Percentiles rank a stretch among this genome's conserved stretches.
Evolutionary conservation across 495 filamentous ascomycete species (phyloP).

Genomic region (Neurospora pannonica): DNA sequence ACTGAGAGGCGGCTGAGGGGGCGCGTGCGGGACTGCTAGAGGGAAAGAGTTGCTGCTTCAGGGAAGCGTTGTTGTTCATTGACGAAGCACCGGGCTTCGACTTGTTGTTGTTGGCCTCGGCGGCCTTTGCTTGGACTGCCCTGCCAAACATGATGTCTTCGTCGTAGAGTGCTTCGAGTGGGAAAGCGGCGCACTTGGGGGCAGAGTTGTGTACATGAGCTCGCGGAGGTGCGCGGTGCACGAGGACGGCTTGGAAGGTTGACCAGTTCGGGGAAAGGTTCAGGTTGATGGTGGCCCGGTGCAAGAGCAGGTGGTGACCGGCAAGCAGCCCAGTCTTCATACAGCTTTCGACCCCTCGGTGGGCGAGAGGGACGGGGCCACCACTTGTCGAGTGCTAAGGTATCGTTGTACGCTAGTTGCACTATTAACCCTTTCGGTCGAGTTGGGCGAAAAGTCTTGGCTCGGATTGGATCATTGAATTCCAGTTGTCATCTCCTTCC

Average conservation of each 20-base stretch:
- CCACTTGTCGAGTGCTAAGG: neutral
- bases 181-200: neutral
- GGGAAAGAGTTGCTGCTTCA: conserved; percentile 38
- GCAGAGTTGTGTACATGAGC: conserved; percentile 7
- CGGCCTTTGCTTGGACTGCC: conserved; percentile 11
- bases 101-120: conserved; percentile 5
- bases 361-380: neutral
- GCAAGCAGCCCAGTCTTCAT: conserved; percentile 21
- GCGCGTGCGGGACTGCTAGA: conserved; percentile 34
- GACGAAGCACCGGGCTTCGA: conserved; percentile 12
- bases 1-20: conserved; percentile 12
- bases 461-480: neutral
- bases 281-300: conserved; percentile 12
- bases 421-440: neutral
- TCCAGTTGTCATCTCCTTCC: neutral
- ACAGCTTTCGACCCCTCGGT: conserved; percentile 8
- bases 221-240: neutral
- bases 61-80: conserved; percentile 13
- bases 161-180: neutral
- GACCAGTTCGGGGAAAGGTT: neutral
- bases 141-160: conserved; percentile 14
- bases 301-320: conserved; percentile 15
- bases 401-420: neutral
- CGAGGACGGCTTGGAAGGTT: conserved; percentile 1
- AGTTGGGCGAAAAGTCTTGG: neutral